These are phyloP conservation scores for Hanseniaspora lachancei DNA, from an alignment of 805 yeast genomes.

Conservation along the genomic window DNA sequence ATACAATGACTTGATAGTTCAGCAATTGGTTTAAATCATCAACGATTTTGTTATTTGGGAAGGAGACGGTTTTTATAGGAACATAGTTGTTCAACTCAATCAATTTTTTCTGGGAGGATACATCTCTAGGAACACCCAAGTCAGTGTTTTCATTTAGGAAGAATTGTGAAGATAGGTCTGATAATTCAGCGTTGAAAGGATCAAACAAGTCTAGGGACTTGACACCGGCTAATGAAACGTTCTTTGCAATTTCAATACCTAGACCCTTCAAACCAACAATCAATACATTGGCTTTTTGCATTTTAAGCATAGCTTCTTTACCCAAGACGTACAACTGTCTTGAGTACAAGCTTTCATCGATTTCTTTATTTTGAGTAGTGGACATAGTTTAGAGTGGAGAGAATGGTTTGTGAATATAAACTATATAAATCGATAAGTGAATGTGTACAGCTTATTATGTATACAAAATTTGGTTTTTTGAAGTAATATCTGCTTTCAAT, in stretches of 20 bases:
- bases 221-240: constrained; percentile 93
- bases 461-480: neutral
- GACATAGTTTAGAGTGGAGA: constrained; percentile 13
- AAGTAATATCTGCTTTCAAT: too few species aligned
- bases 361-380: constrained; percentile 30
- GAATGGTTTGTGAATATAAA: neutral
- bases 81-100: constrained; percentile 83
- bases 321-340: constrained; percentile 95
- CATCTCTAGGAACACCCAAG: constrained; percentile 67
- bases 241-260: constrained; percentile 93
- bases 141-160: constrained; percentile 52
- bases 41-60: neutral
- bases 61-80: constrained; percentile 55
- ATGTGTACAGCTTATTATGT: too few species aligned
- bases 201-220: constrained; percentile 79
- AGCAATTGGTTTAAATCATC: constrained; percentile 28
- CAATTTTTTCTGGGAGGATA: constrained; percentile 50
- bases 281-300: constrained; percentile 89
- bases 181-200: constrained; percentile 50
- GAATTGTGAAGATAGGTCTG: constrained; percentile 81
- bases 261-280: constrained; percentile 82
- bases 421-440: too few species aligned
- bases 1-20: constrained; percentile 59
- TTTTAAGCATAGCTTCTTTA: constrained; percentile 93
- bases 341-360: constrained; percentile 90